phyloP scores from a whole-genome alignment of 225 moss, liverwort and hornwort species.

The Sphagnum tenellum region DNA sequence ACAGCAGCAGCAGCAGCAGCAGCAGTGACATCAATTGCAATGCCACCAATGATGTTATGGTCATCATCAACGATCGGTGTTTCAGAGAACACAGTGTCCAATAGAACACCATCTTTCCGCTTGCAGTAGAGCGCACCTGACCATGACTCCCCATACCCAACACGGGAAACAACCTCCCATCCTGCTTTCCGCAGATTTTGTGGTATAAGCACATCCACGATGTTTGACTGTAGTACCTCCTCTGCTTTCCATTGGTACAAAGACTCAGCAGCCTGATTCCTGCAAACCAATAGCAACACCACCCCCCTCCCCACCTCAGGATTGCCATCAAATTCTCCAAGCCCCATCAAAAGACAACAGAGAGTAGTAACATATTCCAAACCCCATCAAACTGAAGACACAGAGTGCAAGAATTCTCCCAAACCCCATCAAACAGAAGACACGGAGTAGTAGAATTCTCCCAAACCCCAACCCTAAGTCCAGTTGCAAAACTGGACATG shows the following conservation, averaged over 20 bases:
- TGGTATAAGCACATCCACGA: conserved; percentile 48
- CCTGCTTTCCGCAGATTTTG: conserved; percentile 23
- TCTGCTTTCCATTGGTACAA: conserved; percentile 59
- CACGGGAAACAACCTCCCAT: conserved; percentile 36
- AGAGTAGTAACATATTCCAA: no score
- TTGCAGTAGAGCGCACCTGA: conserved; percentile 48
- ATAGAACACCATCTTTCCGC: conserved; percentile 60
- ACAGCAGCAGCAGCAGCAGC: neutral
- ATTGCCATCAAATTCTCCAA: neutral
- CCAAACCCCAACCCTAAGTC: no score
- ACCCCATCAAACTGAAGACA: no score
- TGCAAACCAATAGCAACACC: conserved; percentile 9
- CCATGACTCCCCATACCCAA: conserved; percentile 66
- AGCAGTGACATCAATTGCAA: conserved; percentile 39
- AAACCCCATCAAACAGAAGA: no score
- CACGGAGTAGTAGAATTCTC: no score
- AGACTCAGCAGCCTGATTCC: conserved; percentile 69
- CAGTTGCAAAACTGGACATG: no score
- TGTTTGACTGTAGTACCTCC: conserved; percentile 46
- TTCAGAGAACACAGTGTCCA: conserved; percentile 47
- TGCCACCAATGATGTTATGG: conserved; percentile 43
- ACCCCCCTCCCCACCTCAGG: neutral
- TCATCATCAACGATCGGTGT: conserved; percentile 55
- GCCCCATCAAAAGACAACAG: neutral
- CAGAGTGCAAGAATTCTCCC: no score